Base-by-base conservation (phyloP, 208 protist species). In the Balamuthia mandrillaris region DNA sequence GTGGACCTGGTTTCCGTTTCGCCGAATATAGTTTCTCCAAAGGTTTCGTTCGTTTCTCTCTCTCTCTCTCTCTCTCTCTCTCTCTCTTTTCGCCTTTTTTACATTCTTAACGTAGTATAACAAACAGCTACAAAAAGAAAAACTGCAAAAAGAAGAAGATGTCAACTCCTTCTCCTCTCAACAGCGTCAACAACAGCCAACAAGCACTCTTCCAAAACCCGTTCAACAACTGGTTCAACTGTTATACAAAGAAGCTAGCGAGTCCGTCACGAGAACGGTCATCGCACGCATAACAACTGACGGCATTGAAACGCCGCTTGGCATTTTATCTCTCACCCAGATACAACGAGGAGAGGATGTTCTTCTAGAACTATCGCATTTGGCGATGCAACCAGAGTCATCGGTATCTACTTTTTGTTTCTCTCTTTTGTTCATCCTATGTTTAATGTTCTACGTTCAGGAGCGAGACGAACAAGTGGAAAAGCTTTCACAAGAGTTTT, bases 221-320 rank as follows among this genome's bases (percentile, higher is more conserved):
- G 44, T 56, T 31, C 72, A 81, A 33, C 44, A 35, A 6, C 72
- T 56, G 49, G 72, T 81, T 31, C 37, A 39, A 35, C 72, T 47
- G 14, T 52, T 56, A 9, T 81, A 77, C 44, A 52, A 33, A 6
- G 18, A 39, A n/a, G 49, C 49, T 52, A 61, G 49, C 72, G 72
- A 81, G 72, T 56, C 72, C n/a, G 72, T 86, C 35, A 61, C 27
- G 27, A 49, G n/a, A 18, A 52, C 63, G 14, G 54, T 86, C 12
- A 44, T 52, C 37, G 81, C 61, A 29, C 54, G 33, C 24, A 86
- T 86, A 58, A 86, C 81, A 44, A 58, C 63, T 31, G 33, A 44
- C 39, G 81, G 81, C 35, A 86, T 86, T 51, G 81, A 86, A 54
- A 86, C 81, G 16, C 81, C 81, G 29, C 68, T 86, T 21, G 81